Evolutionary conservation across 306 rosid genomes (phyloP).

Genomic region (Dalbergia cochinchinensis): DNA sequence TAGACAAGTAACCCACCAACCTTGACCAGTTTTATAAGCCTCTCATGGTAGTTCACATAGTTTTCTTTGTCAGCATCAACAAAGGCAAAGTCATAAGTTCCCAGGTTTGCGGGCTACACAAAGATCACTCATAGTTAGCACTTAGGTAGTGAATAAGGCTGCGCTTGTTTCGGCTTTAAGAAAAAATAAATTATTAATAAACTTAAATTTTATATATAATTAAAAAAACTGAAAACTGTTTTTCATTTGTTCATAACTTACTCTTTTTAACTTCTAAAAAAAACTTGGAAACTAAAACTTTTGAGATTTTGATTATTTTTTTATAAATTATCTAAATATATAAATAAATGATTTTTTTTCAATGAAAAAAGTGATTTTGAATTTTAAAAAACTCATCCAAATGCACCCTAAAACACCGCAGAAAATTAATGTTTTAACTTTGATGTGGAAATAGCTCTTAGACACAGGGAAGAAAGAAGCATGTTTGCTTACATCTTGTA

Average conservation of each 20-base stretch:
- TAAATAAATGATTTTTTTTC: too few relatives aligned
- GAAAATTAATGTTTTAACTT: not conserved
- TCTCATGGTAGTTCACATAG: slow-evolving; percentile 59
- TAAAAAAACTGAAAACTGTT: too few relatives aligned
- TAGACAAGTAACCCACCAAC: slow-evolving; percentile 58
- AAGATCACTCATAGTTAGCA: not conserved
- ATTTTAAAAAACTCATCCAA: too few relatives aligned
- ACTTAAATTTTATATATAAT: too few relatives aligned
- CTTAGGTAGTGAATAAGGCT: too few relatives aligned
- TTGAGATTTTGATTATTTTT: too few relatives aligned
- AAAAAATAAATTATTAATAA: too few relatives aligned
- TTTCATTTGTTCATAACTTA: too few relatives aligned
- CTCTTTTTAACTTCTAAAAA: too few relatives aligned
- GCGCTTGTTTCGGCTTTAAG: too few relatives aligned
- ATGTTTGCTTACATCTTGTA: slow-evolving; percentile 54
- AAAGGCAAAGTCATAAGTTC: slow-evolving; percentile 55
- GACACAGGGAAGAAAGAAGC: not conserved
- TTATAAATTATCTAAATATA: too few relatives aligned
- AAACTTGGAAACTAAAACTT: too few relatives aligned
- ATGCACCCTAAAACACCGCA: slow-evolving; percentile 18
- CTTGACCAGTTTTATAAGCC: slow-evolving; percentile 54
- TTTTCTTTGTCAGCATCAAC: slow-evolving; percentile 63
- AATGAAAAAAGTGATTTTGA: not conserved
- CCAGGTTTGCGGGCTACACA: slow-evolving; percentile 47
- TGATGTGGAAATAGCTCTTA: not conserved